Evolutionary conservation across 2,329 filamentous ascomycete genomes (phyloP).

Genomic region (Onygenales sp.): DNA sequence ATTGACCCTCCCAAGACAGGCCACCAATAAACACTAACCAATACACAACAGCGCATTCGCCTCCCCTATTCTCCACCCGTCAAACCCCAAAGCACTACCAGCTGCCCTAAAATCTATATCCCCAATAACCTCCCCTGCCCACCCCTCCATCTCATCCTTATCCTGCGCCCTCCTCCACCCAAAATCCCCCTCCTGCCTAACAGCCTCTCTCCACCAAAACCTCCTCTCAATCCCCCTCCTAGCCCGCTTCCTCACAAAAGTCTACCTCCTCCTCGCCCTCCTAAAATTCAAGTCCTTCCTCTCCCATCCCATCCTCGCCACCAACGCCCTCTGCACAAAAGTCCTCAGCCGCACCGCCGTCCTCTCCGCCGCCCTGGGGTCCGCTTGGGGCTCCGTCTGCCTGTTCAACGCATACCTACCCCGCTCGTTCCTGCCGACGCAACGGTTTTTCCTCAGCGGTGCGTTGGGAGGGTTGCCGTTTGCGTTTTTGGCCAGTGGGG

Average conservation of each 20-base stretch:
- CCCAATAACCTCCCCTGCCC: constrained; percentile 72
- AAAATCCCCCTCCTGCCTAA: constrained; percentile 73
- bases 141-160: constrained; percentile 74
- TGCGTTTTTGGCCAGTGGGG: constrained; percentile 55
- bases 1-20: background rate
- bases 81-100: constrained; percentile 48
- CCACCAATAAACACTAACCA: constrained; percentile 8
- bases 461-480: constrained; percentile 71
- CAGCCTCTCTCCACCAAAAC: constrained; percentile 81
- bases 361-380: constrained; percentile 72
- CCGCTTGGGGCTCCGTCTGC: constrained; percentile 81
- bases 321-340: constrained; percentile 56
- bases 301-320: constrained; percentile 55
- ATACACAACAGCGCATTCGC: constrained; percentile 53
- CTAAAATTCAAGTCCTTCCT: constrained; percentile 60
- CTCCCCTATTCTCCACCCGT: constrained; percentile 78
- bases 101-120: constrained; percentile 59
- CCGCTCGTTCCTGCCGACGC: constrained; percentile 62
- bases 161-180: constrained; percentile 89
- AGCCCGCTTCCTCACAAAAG: constrained; percentile 58
- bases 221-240: constrained; percentile 71
- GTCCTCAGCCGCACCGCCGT: constrained; percentile 70
- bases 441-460: constrained; percentile 83
- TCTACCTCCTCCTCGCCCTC: constrained; percentile 60
- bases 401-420: constrained; percentile 76